These are phyloP conservation scores for Astragalus glycyphyllos DNA, from an alignment of 306 rosid species.

Conservation along the genomic window DNA sequence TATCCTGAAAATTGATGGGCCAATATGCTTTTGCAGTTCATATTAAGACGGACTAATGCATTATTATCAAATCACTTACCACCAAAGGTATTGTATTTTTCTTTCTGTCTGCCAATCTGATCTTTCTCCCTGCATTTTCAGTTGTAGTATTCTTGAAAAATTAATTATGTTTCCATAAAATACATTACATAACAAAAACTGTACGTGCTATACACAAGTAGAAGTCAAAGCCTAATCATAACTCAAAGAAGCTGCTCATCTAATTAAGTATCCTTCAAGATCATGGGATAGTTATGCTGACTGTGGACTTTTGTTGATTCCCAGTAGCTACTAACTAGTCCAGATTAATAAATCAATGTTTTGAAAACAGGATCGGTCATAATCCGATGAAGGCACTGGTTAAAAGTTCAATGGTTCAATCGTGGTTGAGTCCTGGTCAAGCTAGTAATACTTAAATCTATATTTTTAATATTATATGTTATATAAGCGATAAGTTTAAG, in stretches of 20 bases:
- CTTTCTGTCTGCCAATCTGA: constrained; percentile 34
- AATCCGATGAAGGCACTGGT: no score
- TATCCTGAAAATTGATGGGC: constrained; percentile 37
- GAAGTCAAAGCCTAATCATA: constrained; percentile 10
- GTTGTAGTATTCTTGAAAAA: constrained; percentile 19
- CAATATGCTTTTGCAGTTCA: constrained; percentile 70
- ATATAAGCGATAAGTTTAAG: no score
- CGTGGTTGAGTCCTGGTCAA: no score
- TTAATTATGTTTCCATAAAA: constrained; percentile 10
- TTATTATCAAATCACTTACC: constrained; percentile 92
- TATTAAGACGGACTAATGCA: constrained; percentile 88
- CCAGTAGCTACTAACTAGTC: constrained; percentile 2
- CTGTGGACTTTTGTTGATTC: constrained; percentile 32
- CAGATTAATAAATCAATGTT: not conserved
- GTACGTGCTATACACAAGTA: constrained; percentile 12
- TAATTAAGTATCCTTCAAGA: constrained; percentile 8
- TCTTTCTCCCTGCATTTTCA: not conserved
- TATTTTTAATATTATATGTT: no score
- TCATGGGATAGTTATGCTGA: constrained; percentile 6
- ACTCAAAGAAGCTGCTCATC: constrained; percentile 16
- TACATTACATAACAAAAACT: no score
- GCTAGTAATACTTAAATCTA: no score
- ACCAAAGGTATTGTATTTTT: constrained; percentile 74
- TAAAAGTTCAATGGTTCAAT: no score
- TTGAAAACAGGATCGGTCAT: no score